Conservation (phyloP, 345 rosid genomes). For the Euphorbia lathyris region DNA sequence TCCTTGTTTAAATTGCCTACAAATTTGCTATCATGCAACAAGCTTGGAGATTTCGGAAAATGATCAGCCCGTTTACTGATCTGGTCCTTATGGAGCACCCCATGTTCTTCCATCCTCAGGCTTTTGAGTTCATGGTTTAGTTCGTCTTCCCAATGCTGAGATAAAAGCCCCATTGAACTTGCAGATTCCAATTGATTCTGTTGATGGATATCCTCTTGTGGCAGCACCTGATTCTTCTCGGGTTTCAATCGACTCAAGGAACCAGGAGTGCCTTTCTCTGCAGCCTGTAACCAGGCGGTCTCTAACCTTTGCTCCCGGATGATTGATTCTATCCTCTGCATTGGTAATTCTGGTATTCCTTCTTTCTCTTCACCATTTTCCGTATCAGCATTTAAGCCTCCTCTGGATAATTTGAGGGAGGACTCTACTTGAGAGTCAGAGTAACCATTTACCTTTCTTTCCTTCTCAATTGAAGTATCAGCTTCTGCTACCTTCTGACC, state of each 20-base stretch:
- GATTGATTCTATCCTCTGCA: conserved; percentile 92
- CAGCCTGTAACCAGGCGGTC: conserved; percentile 94
- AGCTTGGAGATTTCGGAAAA: conserved; percentile 78
- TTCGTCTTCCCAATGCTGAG: conserved; percentile 73
- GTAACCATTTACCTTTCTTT: conserved; percentile 36
- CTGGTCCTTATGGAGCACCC: conserved; percentile 52
- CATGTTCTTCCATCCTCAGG: conserved; percentile 54
- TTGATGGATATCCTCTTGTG: conserved; percentile 59
- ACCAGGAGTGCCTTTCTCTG: conserved; percentile 79
- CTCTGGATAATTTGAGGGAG: no score
- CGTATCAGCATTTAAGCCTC: conserved; percentile 1
- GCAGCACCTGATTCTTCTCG: conserved; percentile 86
- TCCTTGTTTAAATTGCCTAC: conserved; percentile 56
- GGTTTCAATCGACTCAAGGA: conserved; percentile 59
- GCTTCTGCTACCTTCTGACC: conserved; percentile 32
- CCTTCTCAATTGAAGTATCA: conserved; percentile 32
- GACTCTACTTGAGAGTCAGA: no score
- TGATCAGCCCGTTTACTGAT: conserved; percentile 41
- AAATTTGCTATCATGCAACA: conserved; percentile 61
- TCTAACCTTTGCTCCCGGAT: conserved; percentile 91
- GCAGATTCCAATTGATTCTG: conserved; percentile 47
- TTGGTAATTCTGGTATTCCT: conserved; percentile 53
- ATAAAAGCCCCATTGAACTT: conserved; percentile 44
- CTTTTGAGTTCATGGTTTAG: conserved; percentile 61
- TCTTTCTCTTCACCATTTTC: conserved; percentile 38